phyloP scores from a whole-genome alignment of 305 asterid species.

The Striga hermonthica region DNA sequence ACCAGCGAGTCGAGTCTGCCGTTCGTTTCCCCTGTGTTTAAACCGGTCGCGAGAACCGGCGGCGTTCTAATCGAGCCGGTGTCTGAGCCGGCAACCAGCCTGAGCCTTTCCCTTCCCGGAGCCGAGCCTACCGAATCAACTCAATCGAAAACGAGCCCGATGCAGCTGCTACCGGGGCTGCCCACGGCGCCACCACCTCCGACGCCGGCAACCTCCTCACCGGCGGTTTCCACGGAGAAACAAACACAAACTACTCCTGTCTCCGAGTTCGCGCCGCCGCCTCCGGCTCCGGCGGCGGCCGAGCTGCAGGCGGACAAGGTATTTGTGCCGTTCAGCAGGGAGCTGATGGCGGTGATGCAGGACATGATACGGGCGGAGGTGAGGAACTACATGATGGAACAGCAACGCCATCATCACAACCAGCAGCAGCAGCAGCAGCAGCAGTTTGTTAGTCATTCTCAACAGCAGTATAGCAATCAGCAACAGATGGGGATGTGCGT shows the following conservation, averaged over 20 bases:
- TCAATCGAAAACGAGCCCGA: constrained; percentile 25
- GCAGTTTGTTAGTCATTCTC: constrained; percentile 1
- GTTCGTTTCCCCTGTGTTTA: constrained; percentile 36
- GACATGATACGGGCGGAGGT: constrained; percentile 67
- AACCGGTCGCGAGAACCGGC: constrained; percentile 46
- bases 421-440: constrained; percentile 34
- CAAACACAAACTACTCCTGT: no score
- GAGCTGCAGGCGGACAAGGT: constrained; percentile 35
- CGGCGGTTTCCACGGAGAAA: no score
- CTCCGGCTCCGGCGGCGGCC: constrained; percentile 14
- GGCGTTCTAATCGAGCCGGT: constrained; percentile 27
- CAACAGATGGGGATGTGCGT: no score
- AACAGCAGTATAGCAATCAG: constrained; percentile 43
- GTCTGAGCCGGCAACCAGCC: constrained; percentile 49
- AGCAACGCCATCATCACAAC: constrained; percentile 34
- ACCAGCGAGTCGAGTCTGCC: constrained; percentile 34
- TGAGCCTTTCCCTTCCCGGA: constrained; percentile 69
- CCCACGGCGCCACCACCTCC: constrained; percentile 17
- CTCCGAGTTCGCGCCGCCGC: not conserved
- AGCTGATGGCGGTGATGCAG: constrained; percentile 62
- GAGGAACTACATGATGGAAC: constrained; percentile 51
- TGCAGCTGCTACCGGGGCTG: constrained; percentile 28
- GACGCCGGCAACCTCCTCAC: no score
- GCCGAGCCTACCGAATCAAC: constrained; percentile 34
- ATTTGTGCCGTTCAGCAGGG: constrained; percentile 45